These are phyloP conservation scores for Coemansia sp. DNA, from an alignment of 192 early-diverging fungal species.

Conservation along the genomic window DNA sequence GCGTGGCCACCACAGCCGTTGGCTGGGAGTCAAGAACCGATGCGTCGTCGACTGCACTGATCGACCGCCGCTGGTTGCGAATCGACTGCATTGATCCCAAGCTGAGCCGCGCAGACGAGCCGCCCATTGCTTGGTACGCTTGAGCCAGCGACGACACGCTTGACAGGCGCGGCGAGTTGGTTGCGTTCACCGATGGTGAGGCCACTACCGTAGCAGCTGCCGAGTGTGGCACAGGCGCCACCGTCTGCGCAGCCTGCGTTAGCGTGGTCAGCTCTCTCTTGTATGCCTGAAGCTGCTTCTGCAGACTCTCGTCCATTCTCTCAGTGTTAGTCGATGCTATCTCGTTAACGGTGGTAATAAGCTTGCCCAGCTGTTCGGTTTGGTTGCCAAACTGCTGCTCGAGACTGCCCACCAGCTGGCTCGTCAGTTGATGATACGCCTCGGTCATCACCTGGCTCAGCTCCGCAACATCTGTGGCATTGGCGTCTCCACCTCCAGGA, in stretches of 20 bases:
- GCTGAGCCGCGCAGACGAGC: conserved; percentile 28
- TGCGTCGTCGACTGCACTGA: conserved; percentile 37
- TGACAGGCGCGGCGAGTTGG: conserved; percentile 30
- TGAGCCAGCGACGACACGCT: conserved; percentile 29
- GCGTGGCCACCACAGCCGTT: conserved; percentile 47
- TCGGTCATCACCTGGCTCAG: conserved; percentile 9
- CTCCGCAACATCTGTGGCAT: conserved; percentile 7
- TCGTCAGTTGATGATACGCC: conserved; percentile 20
- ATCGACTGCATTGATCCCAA: conserved; percentile 24
- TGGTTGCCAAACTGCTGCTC: conserved; percentile 31
- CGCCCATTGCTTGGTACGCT: conserved; percentile 13
- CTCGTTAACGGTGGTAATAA: conserved; percentile 21
- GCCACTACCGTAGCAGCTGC: conserved; percentile 6
- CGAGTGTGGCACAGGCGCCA: conserved; percentile 7
- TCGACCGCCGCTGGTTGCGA: conserved; percentile 34
- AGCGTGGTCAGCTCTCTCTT: conserved; percentile 28
- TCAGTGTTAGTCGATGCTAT: conserved; percentile 18
- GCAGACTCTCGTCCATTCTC: conserved; percentile 25
- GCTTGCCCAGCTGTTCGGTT: conserved; percentile 23
- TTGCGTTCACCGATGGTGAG: background rate
- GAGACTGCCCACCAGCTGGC: conserved; percentile 16
- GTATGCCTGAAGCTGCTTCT: conserved; percentile 21
- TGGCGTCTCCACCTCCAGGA: background rate
- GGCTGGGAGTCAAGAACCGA: conserved; percentile 31
- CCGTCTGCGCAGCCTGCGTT: conserved; percentile 20